phyloP scores from a whole-genome alignment of 2,329 filamentous ascomycete species.

The Penicillium sp. region DNA sequence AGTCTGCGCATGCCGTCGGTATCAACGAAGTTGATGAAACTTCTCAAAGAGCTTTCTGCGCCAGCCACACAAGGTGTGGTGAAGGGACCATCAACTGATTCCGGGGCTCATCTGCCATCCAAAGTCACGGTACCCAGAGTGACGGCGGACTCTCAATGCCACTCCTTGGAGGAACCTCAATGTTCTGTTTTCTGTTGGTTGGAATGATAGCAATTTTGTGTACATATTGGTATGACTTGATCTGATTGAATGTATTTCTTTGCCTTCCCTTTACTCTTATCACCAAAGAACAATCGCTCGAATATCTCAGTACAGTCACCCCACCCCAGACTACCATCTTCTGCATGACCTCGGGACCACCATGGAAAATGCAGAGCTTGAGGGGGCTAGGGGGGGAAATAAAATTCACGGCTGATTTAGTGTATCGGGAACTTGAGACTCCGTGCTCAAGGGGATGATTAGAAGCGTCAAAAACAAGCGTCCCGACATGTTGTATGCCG shows the following conservation, averaged over 20 bases:
- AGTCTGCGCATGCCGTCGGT: not conserved
- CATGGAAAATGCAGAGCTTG: too few species aligned
- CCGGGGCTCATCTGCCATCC: not conserved
- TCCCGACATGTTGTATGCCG: too few species aligned
- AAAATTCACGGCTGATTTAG: too few species aligned
- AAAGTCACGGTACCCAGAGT: not conserved
- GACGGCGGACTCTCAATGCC: not conserved
- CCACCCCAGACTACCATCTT: not conserved
- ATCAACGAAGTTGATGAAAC: not conserved
- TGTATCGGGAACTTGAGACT: too few species aligned
- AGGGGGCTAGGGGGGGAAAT: too few species aligned
- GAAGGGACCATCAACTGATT: not conserved
- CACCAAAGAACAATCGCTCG: not conserved
- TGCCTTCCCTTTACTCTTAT: not conserved
- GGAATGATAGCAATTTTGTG: not conserved
- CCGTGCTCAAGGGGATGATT: too few species aligned
- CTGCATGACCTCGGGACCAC: not conserved
- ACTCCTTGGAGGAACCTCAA: not conserved
- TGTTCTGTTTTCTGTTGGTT: not conserved
- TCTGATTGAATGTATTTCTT: not conserved
- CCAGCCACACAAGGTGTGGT: not conserved
- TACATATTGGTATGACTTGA: not conserved
- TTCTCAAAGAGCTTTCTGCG: not conserved
- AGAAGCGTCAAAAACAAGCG: too few species aligned
- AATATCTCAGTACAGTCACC: not conserved